Percentiles rank a stretch among this genome's conserved stretches.
phyloP scores from a whole-genome alignment of 2,329 filamentous ascomycete species.

The Pseudocercospora musae region DNA sequence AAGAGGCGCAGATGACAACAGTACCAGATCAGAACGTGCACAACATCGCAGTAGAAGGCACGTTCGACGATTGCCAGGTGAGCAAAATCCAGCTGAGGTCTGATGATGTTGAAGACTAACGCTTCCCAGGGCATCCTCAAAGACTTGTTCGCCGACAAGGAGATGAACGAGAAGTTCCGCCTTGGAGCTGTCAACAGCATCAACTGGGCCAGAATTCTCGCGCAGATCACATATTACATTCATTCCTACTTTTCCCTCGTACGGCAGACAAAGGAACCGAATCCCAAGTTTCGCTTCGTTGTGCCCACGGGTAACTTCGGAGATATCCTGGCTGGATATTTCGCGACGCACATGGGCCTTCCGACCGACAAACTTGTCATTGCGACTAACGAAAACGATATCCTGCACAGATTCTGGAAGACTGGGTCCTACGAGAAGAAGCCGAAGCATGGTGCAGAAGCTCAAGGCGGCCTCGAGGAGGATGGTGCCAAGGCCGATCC shows the following conservation, averaged over 20 bases:
- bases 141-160: constrained; percentile 79
- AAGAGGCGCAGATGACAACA: constrained; percentile 97
- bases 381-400: constrained; percentile 96
- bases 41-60: constrained; percentile 83
- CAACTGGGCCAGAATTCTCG: constrained; percentile 92
- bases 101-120: neutral
- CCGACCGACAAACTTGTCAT: constrained; percentile 85
- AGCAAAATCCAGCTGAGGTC: neutral
- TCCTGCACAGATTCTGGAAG: constrained; percentile 92
- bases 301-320: constrained; percentile 97
- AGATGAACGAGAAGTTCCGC: constrained; percentile 76
- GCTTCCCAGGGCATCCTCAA: constrained; percentile 76
- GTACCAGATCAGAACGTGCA: constrained; percentile 87
- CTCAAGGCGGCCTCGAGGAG: constrained; percentile 53
- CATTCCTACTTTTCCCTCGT: constrained; percentile 83
- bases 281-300: constrained; percentile 75
- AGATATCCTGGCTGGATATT: constrained; percentile 89
- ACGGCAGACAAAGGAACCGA: constrained; percentile 57
- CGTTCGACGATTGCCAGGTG: constrained; percentile 93
- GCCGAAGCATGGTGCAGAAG: constrained; percentile 55
- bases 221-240: constrained; percentile 97
- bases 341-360: constrained; percentile 85
- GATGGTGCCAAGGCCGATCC: constrained; percentile 61
- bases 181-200: constrained; percentile 95
- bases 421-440: constrained; percentile 88